Conservation (phyloP, 2,329 filamentous ascomycete species). For the Fusarium sp. region DNA sequence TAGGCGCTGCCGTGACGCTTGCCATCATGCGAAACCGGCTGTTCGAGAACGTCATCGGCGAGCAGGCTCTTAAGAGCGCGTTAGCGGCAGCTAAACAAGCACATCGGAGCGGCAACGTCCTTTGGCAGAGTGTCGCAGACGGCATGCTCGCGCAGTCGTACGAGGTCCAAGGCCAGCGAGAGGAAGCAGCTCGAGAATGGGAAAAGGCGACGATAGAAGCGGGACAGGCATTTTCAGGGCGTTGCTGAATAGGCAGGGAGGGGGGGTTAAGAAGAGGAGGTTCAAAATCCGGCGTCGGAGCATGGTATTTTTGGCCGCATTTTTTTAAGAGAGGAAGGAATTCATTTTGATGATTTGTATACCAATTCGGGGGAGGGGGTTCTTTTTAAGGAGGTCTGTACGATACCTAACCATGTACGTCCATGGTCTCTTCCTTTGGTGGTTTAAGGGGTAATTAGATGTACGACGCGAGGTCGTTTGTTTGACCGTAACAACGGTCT, state of each 20-base stretch:
- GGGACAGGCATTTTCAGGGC: conserved; percentile 54
- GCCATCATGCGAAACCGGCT: conserved; percentile 87
- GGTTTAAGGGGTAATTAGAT: conserved; percentile 35
- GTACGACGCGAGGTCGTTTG: conserved; percentile 20
- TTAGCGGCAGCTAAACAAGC: conserved; percentile 76
- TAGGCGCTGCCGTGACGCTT: conserved; percentile 84
- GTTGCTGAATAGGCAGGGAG: conserved; percentile 34
- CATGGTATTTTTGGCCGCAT: conserved; percentile 38
- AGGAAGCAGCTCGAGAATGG: conserved; percentile 54
- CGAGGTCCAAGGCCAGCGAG: conserved; percentile 74
- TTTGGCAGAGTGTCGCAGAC: conserved; percentile 85
- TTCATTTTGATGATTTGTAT: conserved; percentile 42
- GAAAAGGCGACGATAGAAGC: conserved; percentile 56
- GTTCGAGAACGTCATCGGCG: conserved; percentile 84
- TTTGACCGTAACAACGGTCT: conserved; percentile 25
- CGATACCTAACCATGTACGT: conserved; percentile 38
- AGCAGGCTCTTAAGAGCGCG: conserved; percentile 81
- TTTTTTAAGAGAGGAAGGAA: conserved; percentile 29
- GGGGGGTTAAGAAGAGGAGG: conserved; percentile 15
- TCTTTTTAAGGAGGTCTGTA: conserved; percentile 24
- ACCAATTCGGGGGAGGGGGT: conserved; percentile 31
- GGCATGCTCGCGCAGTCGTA: conserved; percentile 81
- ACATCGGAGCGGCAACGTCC: conserved; percentile 73
- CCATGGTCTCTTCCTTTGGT: conserved; percentile 29
- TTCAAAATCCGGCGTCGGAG: conserved; percentile 37